Evolutionary conservation across 768 basidiomycete species (phyloP), one percentile per base, ranked within the genome.

Genomic region (Collybiopsis luxurians): DNA sequence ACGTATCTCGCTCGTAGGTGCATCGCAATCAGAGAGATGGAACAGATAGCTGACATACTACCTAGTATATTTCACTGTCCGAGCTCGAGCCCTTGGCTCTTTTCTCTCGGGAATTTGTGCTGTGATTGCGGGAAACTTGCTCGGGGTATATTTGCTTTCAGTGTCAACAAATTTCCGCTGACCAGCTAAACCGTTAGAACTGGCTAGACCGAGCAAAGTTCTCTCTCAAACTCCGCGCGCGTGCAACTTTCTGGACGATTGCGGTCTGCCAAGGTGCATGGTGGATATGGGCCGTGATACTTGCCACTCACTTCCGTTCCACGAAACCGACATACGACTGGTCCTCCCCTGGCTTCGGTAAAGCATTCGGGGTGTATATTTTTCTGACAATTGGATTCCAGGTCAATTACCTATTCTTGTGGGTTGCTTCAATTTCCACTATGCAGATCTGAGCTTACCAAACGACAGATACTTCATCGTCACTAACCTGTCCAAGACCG

Each of bases 31-130:
- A n/a, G n/a, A n/a, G n/a, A n/a, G n/a, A n/a, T 40, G 11, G 38
- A n/a, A 11, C 38, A 11, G 12, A n/a, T 40, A 34, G 31, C 31
- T 34, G 31, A 34, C 31, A 34, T 34, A 34, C 51, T 13, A 34
- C 13, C 31, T 13, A 34, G 31, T 34, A 34, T 34, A 34, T 34
- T 34, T 54, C 52, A 34, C 40, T 10, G 57, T 58, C 31, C 39
- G 57, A 9, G 57, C 57, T 28, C 50, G 57, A 11, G 57, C 57
- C 13, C 43, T 58, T 7, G 57, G 57, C 26, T 58, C 57, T 13
- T 58, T 58, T n/a, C 3, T 58, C 19, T 53, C 52, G 13, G 57
- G 57, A 17, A 26, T 58, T 10, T 17, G n/a, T 9, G 56, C 56
- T 31, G 27, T 57, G 7, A 57, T 39, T 21, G 23, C n/a, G 17